Evolutionary conservation across 257 asterid genomes (phyloP).

Genomic region (Orobanche coerulescens): DNA sequence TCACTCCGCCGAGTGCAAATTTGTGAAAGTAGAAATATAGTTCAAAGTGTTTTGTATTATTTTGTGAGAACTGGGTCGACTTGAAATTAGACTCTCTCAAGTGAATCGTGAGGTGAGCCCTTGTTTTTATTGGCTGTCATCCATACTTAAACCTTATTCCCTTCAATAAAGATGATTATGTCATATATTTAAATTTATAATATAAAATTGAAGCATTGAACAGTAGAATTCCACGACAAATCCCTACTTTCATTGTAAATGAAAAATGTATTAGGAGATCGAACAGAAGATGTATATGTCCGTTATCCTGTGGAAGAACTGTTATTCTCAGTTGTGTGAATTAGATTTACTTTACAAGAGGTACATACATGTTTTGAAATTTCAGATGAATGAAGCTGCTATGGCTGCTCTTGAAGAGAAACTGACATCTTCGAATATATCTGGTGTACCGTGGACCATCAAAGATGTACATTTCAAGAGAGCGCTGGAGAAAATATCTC

Average conservation of each 20-base stretch:
- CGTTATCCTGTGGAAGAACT: neutral
- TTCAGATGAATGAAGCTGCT: constrained; percentile 61
- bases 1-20: no score
- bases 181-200: neutral
- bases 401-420: constrained; percentile 51
- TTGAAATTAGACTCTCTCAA: neutral
- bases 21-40: neutral
- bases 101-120: no score
- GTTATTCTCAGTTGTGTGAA: neutral
- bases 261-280: neutral
- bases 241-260: neutral
- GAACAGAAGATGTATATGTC: neutral
- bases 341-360: no score
- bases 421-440: constrained; percentile 18
- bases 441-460: constrained; percentile 32
- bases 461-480: constrained; percentile 48
- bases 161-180: neutral
- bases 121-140: neutral
- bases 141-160: neutral
- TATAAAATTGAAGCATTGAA: neutral
- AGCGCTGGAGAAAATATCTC: constrained; percentile 49
- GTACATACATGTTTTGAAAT: neutral
- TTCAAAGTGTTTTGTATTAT: neutral
- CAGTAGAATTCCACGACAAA: neutral
- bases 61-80: neutral